Evolutionary conservation across 495 filamentous ascomycete genomes (phyloP), one percentile per base, ranked within the genome.

Genomic region (Neurospora tetrasperma): DNA sequence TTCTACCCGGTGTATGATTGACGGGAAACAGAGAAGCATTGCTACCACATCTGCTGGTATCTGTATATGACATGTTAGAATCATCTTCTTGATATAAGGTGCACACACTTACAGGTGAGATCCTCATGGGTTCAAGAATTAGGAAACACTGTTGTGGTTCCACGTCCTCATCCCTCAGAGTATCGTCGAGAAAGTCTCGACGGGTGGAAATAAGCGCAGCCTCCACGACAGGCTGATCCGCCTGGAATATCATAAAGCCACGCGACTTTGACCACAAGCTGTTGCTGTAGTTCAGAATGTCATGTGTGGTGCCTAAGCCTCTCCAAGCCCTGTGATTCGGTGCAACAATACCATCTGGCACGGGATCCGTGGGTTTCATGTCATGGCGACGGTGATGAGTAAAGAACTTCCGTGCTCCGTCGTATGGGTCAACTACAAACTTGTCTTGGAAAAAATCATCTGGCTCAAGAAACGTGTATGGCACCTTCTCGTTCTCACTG

Each of bases 1-100:
- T 73, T 99, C 94, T 5, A 98, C 78, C 11, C 93, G 88, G 74
- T 91, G 90, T 40, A 97, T 92, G 35, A 97, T 92, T 4, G 93
- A 90, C 3, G 96, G 95, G 73, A 97, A 91, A 20, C 87, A 85
- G 80, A 86, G 94, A 73, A 81, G 87, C 90, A 86, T 92, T 42
- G 88, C 85, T 6, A 90, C 90, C 27, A 90, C 79, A 18, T 85
- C 77, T 3, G 90, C 80, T 5, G 92, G 89, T 35, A 98, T 83
- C 89, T 94, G 71, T 35, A 66, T 18, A 42, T 16, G n/a, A 69
- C 1, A 12, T 44, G 69, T 84, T 73, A 82, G 78, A 73, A 42
- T 70, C 35, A 3, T 3, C 0, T 1, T 18, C 4, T 23, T 10
- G 14, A 4, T 11, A 41, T 41, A 27, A 14, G 14, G 43, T 68